Base-by-base conservation (phyloP, 2,329 filamentous ascomycete species). In the Fusarium sp. region DNA sequence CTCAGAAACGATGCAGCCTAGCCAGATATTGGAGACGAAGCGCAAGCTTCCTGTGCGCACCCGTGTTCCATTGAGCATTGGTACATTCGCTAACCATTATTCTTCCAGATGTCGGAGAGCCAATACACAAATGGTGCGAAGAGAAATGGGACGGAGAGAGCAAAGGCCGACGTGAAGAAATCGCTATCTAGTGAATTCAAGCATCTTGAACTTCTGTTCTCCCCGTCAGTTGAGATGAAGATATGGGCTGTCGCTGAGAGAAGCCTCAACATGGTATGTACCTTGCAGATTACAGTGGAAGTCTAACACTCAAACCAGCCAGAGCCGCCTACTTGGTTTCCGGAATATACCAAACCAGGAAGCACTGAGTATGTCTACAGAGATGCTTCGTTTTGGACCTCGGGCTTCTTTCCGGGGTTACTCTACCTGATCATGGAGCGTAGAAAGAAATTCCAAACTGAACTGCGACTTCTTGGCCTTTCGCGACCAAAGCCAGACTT, bases 61-160 rank as follows among this genome's bases (percentile, higher is more conserved):
- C 12, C 15, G 15, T 11, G 0, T 5, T 11, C 1, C 5, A 11
- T 30, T 11, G 6, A n/a, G 21, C 7, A 11, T 30, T 5, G 4
- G 1, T 13, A 25, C 7, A 25, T 0, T 32, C 0, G 46, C 46
- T 49, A 11, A 49, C 6, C 4, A 3, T 12, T 11, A 3, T n/a
- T 32, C 0, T n/a, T 32, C 9, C 9, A 49, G 46, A 18, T n/a
- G 9, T 32, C 46, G 9, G 46, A 49, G 4, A 49, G 9, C 19
- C 28, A 49, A 32, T 32, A 32, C 9, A 10, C 46, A 15, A 32
- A 30, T n/a, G 6, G 46, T 9, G 19, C 21, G 13, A 49, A 32
- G 6, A n/a, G 21, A 49, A 49, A 30, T 11, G 46, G 46, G 6
- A 11, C 21, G 3, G 28, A 49, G 28, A 49, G 28, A n/a, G n/a